Evolutionary conservation across 805 yeast species (phyloP), one percentile per base, ranked within the genome.

Genomic region (Lachancea nothofagi): DNA sequence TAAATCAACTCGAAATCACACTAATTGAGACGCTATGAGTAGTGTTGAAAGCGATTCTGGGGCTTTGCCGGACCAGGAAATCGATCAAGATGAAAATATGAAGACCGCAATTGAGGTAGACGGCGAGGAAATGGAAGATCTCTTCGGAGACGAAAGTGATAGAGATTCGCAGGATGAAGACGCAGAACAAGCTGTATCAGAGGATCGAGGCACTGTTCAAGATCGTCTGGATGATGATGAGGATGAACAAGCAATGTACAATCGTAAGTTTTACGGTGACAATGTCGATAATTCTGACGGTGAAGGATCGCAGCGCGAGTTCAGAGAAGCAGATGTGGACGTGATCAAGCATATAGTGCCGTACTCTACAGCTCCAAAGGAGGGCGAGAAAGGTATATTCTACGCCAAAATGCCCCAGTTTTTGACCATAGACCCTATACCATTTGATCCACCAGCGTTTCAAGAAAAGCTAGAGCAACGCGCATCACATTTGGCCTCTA

Each of bases 391-490:
- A 2, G 48, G 71, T 50, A 3, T 38, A 7, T 55, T 69, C 57
- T 63, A 65, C 46, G 75, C 83, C 36, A 81, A 83, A 46, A 65
- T 89, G 44, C 98, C 98, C 2, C 80, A 86, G 15, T 90, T 85
- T 53, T 64, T 93, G 42, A 78, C 76, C 39, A 78, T 89, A 24
- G 94, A 88, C 45, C 83, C 96, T 2, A 75, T 77, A 45, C 95
- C 96, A 27, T 93, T 90, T 61, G 94, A 88, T 48, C 86, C 93
- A 62, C 77, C 69, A 29, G 64, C 61, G 18, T 82, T 82, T 55
- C 69, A 80, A 44, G 77, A 74, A 43, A 68, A 64, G 54, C 66
- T 56, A 50, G 67, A 57, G 55, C 45, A 63, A 56, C 47, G 74
- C 63, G 48, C 68, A 18, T 34, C 42, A 6, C 48, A 50, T 20